These are phyloP conservation scores for Aureobasidium sp. DNA, from an alignment of 2,329 filamentous ascomycete species.

Conservation along the genomic window DNA sequence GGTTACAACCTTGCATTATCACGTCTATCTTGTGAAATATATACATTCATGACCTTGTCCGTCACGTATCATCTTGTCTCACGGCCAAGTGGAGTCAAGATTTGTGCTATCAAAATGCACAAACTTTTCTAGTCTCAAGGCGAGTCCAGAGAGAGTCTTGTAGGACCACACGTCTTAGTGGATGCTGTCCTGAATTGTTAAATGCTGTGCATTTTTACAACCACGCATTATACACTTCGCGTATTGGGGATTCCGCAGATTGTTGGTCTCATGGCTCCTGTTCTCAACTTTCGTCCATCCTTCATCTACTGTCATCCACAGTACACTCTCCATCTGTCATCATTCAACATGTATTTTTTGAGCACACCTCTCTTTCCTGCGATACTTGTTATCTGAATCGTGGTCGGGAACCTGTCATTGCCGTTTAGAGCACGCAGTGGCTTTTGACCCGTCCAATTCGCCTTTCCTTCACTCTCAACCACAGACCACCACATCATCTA, in stretches of 20 bases:
- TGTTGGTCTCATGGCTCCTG: background rate
- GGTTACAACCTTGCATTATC: constrained; percentile 46
- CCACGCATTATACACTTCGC: background rate
- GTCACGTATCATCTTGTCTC: background rate
- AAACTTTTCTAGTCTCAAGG: background rate
- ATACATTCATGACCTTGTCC: background rate
- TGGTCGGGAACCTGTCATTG: background rate
- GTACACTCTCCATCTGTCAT: background rate
- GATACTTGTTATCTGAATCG: background rate
- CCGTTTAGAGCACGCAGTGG: background rate
- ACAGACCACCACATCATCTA: background rate
- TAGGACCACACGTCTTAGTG: background rate
- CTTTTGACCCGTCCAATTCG: background rate
- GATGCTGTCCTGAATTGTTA: background rate
- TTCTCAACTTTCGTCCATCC: background rate
- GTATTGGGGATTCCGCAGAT: background rate
- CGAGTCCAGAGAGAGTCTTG: background rate
- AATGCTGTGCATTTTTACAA: background rate
- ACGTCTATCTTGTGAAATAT: background rate
- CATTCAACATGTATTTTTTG: background rate
- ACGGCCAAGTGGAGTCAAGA: background rate
- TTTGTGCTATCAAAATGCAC: background rate
- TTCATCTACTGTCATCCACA: background rate
- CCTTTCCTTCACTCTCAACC: background rate
- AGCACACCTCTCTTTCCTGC: too few species aligned